Conservation (phyloP, 345 rosid genomes). For the Diplotaxis tenuifolia region DNA sequence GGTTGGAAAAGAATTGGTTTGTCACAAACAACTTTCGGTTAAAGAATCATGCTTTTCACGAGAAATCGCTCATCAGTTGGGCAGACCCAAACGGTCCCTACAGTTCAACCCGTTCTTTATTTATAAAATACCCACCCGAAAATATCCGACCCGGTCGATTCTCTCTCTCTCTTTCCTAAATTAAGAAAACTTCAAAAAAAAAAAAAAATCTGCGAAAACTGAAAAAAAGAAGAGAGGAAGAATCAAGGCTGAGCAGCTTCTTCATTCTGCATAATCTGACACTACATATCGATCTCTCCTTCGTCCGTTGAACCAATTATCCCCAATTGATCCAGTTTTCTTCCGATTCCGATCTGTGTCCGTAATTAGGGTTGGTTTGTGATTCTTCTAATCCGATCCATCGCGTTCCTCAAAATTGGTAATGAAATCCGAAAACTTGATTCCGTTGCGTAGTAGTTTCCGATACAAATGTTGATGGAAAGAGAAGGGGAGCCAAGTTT, state of each 20-base stretch:
- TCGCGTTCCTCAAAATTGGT: neutral
- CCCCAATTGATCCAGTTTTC: neutral
- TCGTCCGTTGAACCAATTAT: neutral
- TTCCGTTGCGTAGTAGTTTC: slow-evolving; percentile 31
- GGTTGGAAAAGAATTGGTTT: neutral
- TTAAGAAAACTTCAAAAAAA: slow-evolving; percentile 22
- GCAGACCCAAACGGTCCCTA: slow-evolving; percentile 10
- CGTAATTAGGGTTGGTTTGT: slow-evolving; percentile 24
- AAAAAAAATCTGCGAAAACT: slow-evolving; percentile 2
- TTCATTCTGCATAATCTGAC: neutral
- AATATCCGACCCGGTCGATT: slow-evolving; percentile 11
- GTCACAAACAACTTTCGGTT: neutral
- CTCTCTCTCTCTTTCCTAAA: neutral
- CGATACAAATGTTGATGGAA: slow-evolving; percentile 50
- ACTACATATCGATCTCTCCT: slow-evolving; percentile 3
- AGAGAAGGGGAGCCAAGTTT: slow-evolving; percentile 22
- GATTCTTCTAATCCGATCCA: slow-evolving; percentile 3
- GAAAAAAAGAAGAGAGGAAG: neutral
- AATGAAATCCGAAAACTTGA: slow-evolving; percentile 28
- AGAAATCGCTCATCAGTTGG: slow-evolving; percentile 5
- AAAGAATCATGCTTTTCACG: slow-evolving; percentile 7
- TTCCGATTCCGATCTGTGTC: neutral
- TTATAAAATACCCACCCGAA: slow-evolving; percentile 19
- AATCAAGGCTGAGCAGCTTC: slow-evolving; percentile 29
- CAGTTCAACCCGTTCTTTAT: neutral